These are phyloP conservation scores for Thielaviopsis populi DNA, from an alignment of 2,329 filamentous ascomycete species.

Conservation along the genomic window DNA sequence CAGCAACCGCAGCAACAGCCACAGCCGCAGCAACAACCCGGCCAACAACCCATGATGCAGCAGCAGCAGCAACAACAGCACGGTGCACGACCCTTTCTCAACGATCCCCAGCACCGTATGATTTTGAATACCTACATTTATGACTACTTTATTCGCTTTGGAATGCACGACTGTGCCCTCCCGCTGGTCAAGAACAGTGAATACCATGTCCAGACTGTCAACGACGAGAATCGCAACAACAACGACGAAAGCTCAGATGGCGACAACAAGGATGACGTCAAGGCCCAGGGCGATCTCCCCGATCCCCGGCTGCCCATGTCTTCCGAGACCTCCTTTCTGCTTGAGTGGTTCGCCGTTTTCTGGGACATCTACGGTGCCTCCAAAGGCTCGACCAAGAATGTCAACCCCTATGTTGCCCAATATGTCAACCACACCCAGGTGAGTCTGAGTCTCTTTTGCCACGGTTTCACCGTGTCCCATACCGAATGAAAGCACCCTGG, in stretches of 20 bases:
- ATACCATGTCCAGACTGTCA: constrained; percentile 20
- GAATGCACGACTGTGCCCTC: constrained; percentile 71
- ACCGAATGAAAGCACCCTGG: not conserved
- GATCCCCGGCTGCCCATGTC: constrained; percentile 52
- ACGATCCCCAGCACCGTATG: constrained; percentile 36
- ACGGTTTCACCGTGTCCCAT: not conserved
- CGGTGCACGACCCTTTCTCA: constrained; percentile 21
- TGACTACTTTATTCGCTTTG: constrained; percentile 77
- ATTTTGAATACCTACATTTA: constrained; percentile 78
- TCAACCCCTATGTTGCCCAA: constrained; percentile 49
- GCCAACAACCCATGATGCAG: constrained; percentile 11
- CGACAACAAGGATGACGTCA: constrained; percentile 65
- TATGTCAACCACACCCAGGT: constrained; percentile 79
- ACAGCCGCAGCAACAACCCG: constrained; percentile 26
- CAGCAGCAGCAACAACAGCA: constrained; percentile 24
- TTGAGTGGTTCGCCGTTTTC: constrained; percentile 95
- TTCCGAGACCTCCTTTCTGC: constrained; percentile 64
- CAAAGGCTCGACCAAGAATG: constrained; percentile 51
- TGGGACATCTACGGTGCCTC: constrained; percentile 81
- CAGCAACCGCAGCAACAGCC: constrained; percentile 11
- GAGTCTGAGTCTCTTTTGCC: constrained; percentile 21
- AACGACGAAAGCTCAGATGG: constrained; percentile 65
- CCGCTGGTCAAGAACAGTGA: constrained; percentile 45
- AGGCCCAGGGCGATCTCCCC: constrained; percentile 68
- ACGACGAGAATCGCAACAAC: constrained; percentile 51